phyloP scores from a whole-genome alignment of 371 early-diverging fungal genomes.

The Choanephora cucurbitarum region DNA sequence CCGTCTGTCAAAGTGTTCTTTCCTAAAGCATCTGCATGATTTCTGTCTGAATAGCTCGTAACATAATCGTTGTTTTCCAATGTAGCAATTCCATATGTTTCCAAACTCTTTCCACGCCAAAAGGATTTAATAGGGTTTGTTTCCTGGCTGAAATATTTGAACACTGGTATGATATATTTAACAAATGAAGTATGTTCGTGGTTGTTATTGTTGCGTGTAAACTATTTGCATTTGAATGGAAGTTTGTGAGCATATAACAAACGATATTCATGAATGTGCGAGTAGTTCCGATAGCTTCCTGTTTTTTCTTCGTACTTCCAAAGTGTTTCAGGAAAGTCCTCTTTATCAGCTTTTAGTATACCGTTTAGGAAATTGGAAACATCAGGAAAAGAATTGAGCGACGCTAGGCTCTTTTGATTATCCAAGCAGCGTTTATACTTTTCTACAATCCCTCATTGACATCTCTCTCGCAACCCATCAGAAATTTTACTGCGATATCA shows the following conservation, averaged over 20 bases:
- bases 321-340: constrained; percentile 9
- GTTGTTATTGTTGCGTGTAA: constrained; percentile 5
- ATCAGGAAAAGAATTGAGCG: constrained; percentile 9
- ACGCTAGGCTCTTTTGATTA: constrained; percentile 6
- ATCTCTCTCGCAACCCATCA: neutral
- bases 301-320: constrained; percentile 11
- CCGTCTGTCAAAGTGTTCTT: neutral
- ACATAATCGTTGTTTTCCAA: constrained; percentile 5
- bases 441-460: constrained; percentile 8
- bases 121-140: constrained; percentile 1
- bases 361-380: constrained; percentile 10
- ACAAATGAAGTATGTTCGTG: constrained; percentile 19
- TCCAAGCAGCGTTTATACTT: constrained; percentile 6
- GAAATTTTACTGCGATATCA: constrained; percentile 15
- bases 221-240: constrained; percentile 19
- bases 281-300: constrained; percentile 14
- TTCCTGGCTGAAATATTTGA: constrained; percentile 15
- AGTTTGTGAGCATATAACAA: constrained; percentile 13
- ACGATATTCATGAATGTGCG: constrained; percentile 16
- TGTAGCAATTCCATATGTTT: neutral
- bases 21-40: neutral
- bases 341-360: constrained; percentile 5
- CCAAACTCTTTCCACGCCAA: constrained; percentile 9
- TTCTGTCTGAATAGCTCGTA: neutral
- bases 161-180: constrained; percentile 15